Evolutionary conservation across 495 filamentous ascomycete species (phyloP).

Genomic region (Patellaria atrata): DNA sequence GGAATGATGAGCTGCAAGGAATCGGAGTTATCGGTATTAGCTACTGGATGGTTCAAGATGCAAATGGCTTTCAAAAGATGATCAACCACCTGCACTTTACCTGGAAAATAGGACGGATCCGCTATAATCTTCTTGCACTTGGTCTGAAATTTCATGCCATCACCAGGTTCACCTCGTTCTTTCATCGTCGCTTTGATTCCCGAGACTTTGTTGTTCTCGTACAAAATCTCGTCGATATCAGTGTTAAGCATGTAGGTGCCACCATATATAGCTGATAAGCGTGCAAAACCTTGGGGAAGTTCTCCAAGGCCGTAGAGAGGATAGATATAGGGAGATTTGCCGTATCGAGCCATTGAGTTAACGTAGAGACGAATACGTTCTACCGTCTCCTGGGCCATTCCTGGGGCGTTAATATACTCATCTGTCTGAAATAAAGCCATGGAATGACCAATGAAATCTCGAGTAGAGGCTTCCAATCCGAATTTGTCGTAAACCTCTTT

Average conservation of each 20-base stretch:
- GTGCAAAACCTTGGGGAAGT: constrained; percentile 94
- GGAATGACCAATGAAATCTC: constrained; percentile 92
- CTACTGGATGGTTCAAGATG: constrained; percentile 88
- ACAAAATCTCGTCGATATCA: constrained; percentile 73
- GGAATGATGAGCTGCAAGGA: constrained; percentile 95
- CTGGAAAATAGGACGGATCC: constrained; percentile 91
- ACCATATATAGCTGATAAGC: constrained; percentile 92
- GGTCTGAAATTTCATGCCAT: constrained; percentile 85
- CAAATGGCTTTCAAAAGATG: constrained; percentile 94
- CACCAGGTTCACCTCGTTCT: constrained; percentile 56
- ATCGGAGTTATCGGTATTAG: constrained; percentile 74
- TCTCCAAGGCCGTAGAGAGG: constrained; percentile 95
- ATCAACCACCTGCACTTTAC: constrained; percentile 72
- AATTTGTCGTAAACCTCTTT: constrained; percentile 97
- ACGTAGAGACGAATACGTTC: constrained; percentile 91
- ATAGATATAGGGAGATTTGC: constrained; percentile 98
- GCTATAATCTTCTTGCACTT: constrained; percentile 92
- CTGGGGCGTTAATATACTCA: constrained; percentile 59
- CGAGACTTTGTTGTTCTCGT: constrained; percentile 65
- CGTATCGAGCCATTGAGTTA: constrained; percentile 94
- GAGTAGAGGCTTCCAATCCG: constrained; percentile 76
- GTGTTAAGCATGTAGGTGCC: constrained; percentile 99
- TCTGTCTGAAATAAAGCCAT: constrained; percentile 94
- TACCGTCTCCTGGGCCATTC: constrained; percentile 71
- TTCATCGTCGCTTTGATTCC: constrained; percentile 97